phyloP scores from a whole-genome alignment of 2,329 filamentous ascomycete species.

The Nothomitra cinnamomea region DNA sequence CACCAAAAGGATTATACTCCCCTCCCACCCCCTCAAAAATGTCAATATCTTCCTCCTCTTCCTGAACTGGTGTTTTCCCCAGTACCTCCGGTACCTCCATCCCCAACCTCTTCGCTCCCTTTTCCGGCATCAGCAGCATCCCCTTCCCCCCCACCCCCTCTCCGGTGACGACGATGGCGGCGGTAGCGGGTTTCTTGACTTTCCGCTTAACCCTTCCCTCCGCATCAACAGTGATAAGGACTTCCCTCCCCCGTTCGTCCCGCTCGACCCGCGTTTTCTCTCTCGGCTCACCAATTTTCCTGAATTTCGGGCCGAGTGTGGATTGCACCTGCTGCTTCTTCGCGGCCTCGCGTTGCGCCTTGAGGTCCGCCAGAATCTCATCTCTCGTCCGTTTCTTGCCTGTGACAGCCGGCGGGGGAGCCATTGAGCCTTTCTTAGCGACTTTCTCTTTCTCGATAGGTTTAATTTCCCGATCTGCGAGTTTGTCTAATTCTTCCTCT shows the following conservation, averaged over 20 bases:
- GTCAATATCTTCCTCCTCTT: slow-evolving; percentile 38
- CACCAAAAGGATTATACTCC: slow-evolving; percentile 51
- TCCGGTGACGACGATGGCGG: too few relatives aligned
- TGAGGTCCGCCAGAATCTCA: slow-evolving; percentile 50
- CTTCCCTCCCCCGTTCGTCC: slow-evolving; percentile 8
- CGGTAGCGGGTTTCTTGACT: slow-evolving; percentile 24
- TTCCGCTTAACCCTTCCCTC: slow-evolving; percentile 50
- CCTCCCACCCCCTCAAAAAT: slow-evolving; percentile 51
- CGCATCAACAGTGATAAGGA: slow-evolving; percentile 42
- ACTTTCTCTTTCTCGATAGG: slow-evolving; percentile 30
- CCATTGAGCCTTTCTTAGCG: slow-evolving; percentile 42
- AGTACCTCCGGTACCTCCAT: slow-evolving; percentile 50
- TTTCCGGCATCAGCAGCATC: slow-evolving; percentile 27
- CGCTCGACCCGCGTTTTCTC: slow-evolving; percentile 8
- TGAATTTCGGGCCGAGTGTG: slow-evolving; percentile 41
- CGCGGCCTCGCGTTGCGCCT: slow-evolving; percentile 42
- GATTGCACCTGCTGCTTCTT: slow-evolving; percentile 33
- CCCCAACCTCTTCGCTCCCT: slow-evolving; percentile 39
- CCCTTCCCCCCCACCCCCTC: slow-evolving; percentile 21
- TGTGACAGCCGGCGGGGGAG: slow-evolving; percentile 25
- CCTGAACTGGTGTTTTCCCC: slow-evolving; percentile 16
- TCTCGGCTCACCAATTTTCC: slow-evolving; percentile 36
- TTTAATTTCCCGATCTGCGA: slow-evolving; percentile 38
- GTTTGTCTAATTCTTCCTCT: slow-evolving; percentile 48
- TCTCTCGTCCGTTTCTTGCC: slow-evolving; percentile 47